Evolutionary conservation across 2,329 filamentous ascomycete genomes (phyloP), one percentile per base, ranked within the genome.

Genomic region (Stenocarpella maydis): DNA sequence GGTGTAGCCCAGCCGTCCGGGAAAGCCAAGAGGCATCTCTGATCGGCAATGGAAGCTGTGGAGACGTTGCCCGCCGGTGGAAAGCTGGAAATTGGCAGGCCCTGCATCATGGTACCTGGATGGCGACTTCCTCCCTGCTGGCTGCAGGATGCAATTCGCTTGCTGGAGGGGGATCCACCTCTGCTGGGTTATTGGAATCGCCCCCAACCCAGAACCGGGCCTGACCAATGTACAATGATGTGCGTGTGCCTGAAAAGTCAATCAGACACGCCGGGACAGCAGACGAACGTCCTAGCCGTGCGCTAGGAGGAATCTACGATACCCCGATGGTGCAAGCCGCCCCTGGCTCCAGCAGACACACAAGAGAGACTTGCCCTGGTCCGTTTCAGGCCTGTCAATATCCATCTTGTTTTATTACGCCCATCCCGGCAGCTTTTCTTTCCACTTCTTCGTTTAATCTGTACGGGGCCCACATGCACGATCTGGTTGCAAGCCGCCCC

Each of bases 341-440:
- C 58, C 58, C 28, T 63, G 58, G 58, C 58, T n/a, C n/a, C 28
- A 49, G 58, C 31, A 34, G 31, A 34, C 4, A 34, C 4, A 34
- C 4, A 34, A 49, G 58, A 63, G 41, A 52, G 15, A 17, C 19
- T 37, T 37, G 58, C 58, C 58, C 52, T 26, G 65, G 52, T 24
- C 41, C 45, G 65, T 67, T 69, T 66, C 67, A 69, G 61, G 61
- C 67, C 61, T 69, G 67, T 64, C 60, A 54, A 65, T 69, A 69
- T 65, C 67, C 67, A 69, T 69, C 53, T 52, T 50, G 53, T 69
- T 69, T 69, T 65, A 69, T 69, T 65, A 43, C 54, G 28, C 49
- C 65, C 4, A 63, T 61, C 65, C 66, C 65, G 50, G 58, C 50
- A 45, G 39, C 58, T 58, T 63, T 64, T 64, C 26, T 65, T 65